These are phyloP conservation scores for Pilaira anomala DNA, from an alignment of 192 early-diverging fungal genomes.

Conservation along the genomic window DNA sequence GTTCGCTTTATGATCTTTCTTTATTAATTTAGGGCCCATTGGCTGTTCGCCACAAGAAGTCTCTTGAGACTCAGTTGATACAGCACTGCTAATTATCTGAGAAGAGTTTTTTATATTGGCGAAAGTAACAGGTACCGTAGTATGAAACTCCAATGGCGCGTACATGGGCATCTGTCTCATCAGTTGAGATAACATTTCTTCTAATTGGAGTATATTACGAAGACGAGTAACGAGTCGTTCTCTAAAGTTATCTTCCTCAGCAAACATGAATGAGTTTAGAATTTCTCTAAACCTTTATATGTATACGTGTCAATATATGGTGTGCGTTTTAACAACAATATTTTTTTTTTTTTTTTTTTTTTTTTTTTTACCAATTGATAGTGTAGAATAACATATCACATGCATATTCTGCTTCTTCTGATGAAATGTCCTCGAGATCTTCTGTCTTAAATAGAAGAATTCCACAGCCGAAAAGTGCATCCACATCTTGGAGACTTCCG, in stretches of 20 bases:
- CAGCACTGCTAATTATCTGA: not conserved
- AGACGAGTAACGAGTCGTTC: slow-evolving; percentile 41
- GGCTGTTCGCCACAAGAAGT: not conserved
- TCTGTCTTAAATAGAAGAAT: slow-evolving; percentile 46
- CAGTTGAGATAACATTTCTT: slow-evolving; percentile 34
- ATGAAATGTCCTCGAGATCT: slow-evolving; percentile 23
- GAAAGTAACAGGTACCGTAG: not conserved
- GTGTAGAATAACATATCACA: slow-evolving; percentile 41
- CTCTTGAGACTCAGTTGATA: not conserved
- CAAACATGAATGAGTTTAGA: slow-evolving; percentile 58
- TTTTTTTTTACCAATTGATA: slow-evolving; percentile 60
- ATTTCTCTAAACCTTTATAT: slow-evolving; percentile 64
- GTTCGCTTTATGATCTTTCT: not conserved
- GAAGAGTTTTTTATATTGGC: no score
- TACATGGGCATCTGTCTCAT: slow-evolving; percentile 34
- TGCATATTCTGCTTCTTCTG: slow-evolving; percentile 25
- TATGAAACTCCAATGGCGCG: slow-evolving; percentile 40
- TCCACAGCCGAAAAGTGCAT: slow-evolving; percentile 69
- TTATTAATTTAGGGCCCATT: not conserved
- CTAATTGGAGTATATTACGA: slow-evolving; percentile 40
- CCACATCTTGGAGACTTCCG: slow-evolving; percentile 57
- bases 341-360: no score
- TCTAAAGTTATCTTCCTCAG: slow-evolving; percentile 33
- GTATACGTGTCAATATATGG: not conserved
- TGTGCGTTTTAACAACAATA: not conserved